Percentiles rank a stretch among this genome's conserved stretches.
Conservation (phyloP, 495 filamentous ascomycete species). For the Monascus purpureus region DNA sequence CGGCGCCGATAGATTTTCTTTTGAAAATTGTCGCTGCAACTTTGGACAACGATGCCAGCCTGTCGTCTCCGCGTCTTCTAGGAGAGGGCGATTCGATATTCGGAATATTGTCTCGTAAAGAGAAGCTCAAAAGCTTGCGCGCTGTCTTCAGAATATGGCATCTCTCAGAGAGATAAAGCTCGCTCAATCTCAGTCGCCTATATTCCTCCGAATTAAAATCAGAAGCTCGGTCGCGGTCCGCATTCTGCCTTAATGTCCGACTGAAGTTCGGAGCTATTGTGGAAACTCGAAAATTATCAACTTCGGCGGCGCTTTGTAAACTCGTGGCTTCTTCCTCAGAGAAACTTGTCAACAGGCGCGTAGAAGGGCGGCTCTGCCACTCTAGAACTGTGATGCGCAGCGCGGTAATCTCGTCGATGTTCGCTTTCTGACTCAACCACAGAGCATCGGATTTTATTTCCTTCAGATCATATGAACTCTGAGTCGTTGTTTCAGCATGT, state of each 20-base stretch:
- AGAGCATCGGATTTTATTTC: constrained; percentile 74
- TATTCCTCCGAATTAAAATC: constrained; percentile 42
- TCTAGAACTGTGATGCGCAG: constrained; percentile 70
- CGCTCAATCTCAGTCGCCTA: constrained; percentile 48
- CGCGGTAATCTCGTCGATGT: constrained; percentile 70
- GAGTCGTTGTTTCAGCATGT: constrained; percentile 57
- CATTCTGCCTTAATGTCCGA: constrained; percentile 19
- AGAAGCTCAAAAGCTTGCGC: constrained; percentile 30
- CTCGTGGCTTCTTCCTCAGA: constrained; percentile 55
- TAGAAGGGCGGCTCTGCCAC: constrained; percentile 59
- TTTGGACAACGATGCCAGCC: constrained; percentile 12
- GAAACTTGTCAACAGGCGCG: constrained; percentile 49
- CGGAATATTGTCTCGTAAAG: constrained; percentile 11
- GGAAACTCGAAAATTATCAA: constrained; percentile 38
- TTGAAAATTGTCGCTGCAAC: constrained; percentile 21
- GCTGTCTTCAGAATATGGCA: constrained; percentile 28
- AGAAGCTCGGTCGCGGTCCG: constrained; percentile 28
- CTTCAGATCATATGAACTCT: constrained; percentile 56
- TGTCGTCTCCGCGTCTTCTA: constrained; percentile 2
- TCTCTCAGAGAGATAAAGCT: constrained; percentile 57
- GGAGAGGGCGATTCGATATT: constrained; percentile 1
- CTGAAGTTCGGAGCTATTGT: constrained; percentile 29
- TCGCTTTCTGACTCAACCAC: constrained; percentile 66
- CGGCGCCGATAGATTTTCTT: constrained; percentile 13
- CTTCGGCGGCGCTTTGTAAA: constrained; percentile 49